Evolutionary conservation across 2,329 filamentous ascomycete genomes (phyloP).

Genomic region (Aureobasidium sp.): DNA sequence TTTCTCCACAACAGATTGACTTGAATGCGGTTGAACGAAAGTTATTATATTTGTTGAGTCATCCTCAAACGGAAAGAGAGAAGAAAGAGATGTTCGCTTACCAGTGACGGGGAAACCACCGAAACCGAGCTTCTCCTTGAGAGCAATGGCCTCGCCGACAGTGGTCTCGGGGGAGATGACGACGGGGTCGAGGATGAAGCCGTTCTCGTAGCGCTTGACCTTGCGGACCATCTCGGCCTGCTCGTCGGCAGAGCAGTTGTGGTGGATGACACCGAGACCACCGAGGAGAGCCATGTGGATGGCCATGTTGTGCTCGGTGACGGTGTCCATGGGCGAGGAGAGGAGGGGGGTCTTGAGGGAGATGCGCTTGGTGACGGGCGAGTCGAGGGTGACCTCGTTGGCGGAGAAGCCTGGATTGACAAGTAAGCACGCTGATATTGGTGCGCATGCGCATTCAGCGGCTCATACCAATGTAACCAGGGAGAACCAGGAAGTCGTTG

Average conservation of each 20-base stretch:
- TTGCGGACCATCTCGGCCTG: constrained; percentile 99
- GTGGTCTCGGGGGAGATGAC: constrained; percentile 83
- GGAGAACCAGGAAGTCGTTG: constrained; percentile 95
- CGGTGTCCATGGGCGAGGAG: constrained; percentile 98
- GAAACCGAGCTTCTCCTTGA: constrained; percentile 98
- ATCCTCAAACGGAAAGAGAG: constrained; percentile 50
- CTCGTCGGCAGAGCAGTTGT: constrained; percentile 96
- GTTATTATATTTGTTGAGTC: constrained; percentile 73
- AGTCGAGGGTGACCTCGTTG: constrained; percentile 77
- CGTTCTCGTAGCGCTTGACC: constrained; percentile 98
- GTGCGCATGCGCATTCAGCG: constrained; percentile 9
- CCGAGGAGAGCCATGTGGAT: constrained; percentile 91
- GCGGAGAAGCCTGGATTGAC: constrained; percentile 65
- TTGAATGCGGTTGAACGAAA: constrained; percentile 99
- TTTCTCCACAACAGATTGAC: constrained; percentile 29
- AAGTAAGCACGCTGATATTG: constrained; percentile 19
- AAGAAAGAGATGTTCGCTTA: constrained; percentile 44
- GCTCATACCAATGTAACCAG: constrained; percentile 76
- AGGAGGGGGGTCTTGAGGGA: constrained; percentile 93
- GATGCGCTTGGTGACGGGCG: constrained; percentile 90
- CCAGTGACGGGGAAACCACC: constrained; percentile 97
- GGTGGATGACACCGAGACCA: constrained; percentile 90
- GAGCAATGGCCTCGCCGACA: constrained; percentile 77
- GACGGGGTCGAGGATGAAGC: constrained; percentile 93
- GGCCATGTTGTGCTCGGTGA: constrained; percentile 99